These are phyloP conservation scores for Alnus glutinosa DNA, from an alignment of 306 rosid species.

Conservation along the genomic window DNA sequence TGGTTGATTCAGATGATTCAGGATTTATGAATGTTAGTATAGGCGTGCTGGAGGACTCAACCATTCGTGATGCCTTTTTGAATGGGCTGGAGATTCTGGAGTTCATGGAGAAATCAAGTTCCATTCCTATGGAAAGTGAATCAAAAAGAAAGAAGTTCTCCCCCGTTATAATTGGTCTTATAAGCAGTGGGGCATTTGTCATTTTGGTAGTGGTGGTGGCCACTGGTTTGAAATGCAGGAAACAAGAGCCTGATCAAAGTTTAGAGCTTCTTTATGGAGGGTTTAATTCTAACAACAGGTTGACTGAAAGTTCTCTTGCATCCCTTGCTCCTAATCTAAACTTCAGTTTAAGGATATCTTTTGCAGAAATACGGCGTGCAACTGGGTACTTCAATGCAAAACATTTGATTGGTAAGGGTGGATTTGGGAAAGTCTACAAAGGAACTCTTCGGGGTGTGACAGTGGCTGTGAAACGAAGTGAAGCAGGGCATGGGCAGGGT, in stretches of 20 bases:
- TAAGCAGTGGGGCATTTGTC: constrained; percentile 19
- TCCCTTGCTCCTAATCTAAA: constrained; percentile 14
- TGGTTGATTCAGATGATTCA: constrained; percentile 32
- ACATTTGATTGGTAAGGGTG: constrained; percentile 18
- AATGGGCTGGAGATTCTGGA: constrained; percentile 55
- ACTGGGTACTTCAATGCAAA: constrained; percentile 15
- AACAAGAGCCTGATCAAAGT: constrained; percentile 13
- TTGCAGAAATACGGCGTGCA: background rate
- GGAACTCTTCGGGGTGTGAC: background rate
- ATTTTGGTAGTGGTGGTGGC: background rate
- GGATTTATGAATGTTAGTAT: constrained; percentile 19
- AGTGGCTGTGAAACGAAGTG: constrained; percentile 28
- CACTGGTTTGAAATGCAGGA: constrained; percentile 29
- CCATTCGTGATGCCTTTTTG: background rate
- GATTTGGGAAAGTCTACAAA: constrained; percentile 27
- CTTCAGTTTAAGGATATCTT: background rate
- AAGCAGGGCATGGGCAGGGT: constrained; percentile 18
- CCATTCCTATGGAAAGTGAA: background rate
- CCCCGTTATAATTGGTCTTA: constrained; percentile 27
- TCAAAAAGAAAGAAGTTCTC: background rate
- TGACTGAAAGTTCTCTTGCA: background rate
- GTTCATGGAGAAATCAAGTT: background rate
- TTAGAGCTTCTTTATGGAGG: constrained; percentile 25
- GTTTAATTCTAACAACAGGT: constrained; percentile 37
- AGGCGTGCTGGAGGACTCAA: fast-evolving